These are phyloP conservation scores for Trichoderma sp. DNA, from an alignment of 2,329 filamentous ascomycete species.

Conservation along the genomic window DNA sequence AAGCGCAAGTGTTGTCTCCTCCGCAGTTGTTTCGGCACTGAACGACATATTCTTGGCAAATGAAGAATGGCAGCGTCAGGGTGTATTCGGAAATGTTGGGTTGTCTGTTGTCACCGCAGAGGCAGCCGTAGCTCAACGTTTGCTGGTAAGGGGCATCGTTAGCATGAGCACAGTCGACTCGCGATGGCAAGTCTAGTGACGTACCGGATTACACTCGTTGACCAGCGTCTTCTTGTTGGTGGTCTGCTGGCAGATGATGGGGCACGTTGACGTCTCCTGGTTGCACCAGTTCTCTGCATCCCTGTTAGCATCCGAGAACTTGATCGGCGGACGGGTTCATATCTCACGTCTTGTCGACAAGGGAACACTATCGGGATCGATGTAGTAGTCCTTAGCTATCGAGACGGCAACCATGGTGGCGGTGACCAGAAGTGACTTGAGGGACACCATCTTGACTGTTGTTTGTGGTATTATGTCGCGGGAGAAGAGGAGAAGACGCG, in stretches of 20 bases:
- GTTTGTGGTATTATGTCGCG: neutral
- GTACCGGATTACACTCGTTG: slow-evolving; percentile 70
- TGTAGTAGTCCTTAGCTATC: slow-evolving; percentile 55
- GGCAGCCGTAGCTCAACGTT: slow-evolving; percentile 68
- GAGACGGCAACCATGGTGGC: slow-evolving; percentile 56
- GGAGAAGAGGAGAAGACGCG: neutral
- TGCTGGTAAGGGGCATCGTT: slow-evolving; percentile 44
- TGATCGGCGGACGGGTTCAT: too few relatives aligned
- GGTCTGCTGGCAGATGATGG: slow-evolving; percentile 69
- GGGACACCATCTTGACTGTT: slow-evolving; percentile 53
- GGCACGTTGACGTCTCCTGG: slow-evolving; percentile 65
- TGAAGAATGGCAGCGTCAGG: slow-evolving; percentile 75
- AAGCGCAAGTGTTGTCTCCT: slow-evolving; percentile 59
- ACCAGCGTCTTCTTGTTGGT: slow-evolving; percentile 53
- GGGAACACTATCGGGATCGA: slow-evolving; percentile 64
- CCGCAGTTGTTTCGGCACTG: slow-evolving; percentile 66
- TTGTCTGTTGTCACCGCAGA: slow-evolving; percentile 66
- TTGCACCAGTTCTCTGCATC: slow-evolving; percentile 64
- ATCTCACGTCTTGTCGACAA: slow-evolving; percentile 54
- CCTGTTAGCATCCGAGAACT: slow-evolving; percentile 32
- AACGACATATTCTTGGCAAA: slow-evolving; percentile 70
- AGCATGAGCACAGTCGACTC: neutral
- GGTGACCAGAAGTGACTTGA: slow-evolving; percentile 57
- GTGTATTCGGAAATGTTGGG: slow-evolving; percentile 79
- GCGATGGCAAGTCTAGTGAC: slow-evolving; percentile 29